Base-by-base conservation (phyloP, 2,329 filamentous ascomycete genomes). In the Xylariaceae sp. region DNA sequence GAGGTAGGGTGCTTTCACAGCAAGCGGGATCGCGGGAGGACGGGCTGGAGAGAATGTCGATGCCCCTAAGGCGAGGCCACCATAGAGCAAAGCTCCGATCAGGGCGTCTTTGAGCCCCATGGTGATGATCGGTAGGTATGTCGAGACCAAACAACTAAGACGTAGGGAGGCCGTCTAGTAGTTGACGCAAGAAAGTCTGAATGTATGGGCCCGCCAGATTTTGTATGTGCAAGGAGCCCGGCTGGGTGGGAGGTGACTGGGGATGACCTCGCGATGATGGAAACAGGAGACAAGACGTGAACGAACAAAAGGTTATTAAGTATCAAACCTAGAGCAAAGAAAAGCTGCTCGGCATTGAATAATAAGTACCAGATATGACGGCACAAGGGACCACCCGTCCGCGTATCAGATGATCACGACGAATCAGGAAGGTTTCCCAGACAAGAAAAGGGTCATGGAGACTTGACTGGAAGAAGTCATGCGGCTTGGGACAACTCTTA, bases 1-100 rank as follows among this genome's bases (percentile, higher is more conserved):
- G 13, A 92, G 74, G 66, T 92, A 93, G 0, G 89, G 89, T 8
- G 85, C 88, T 62, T 84, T 85, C 50, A 92, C 89, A 49, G 88
- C 88, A 39, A 93, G 74, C 10, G 89, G 89, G 34, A 89, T 78
- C 1, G 88, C 81, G 13, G 88, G 88, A 48, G 87, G 87, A 5
- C 85, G 79, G 42, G 83, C 81, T 39, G 87, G 87, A 42, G 75
- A 78, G 69, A 88, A 89, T 1, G 78, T 83, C 8, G 85, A 88
- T 51, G 71, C 67, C 50, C 68, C 69, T 18, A 68, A 63, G 37
- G 64, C 68, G 55, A 71, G 52, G 42, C 66, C 61, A 11, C 68
- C 66, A 47, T 71, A 64, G 45, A 75, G 59, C 48, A 69, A 71
- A 50, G 67, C 62, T 58, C 66, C 68, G 39, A 70, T 66, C 39